A percentile compares a stretch with the other conserved stretches of the same genome.
These are phyloP conservation scores for Myxozyma sirexii DNA, from an alignment of 805 yeast species.

Conservation along the genomic window DNA sequence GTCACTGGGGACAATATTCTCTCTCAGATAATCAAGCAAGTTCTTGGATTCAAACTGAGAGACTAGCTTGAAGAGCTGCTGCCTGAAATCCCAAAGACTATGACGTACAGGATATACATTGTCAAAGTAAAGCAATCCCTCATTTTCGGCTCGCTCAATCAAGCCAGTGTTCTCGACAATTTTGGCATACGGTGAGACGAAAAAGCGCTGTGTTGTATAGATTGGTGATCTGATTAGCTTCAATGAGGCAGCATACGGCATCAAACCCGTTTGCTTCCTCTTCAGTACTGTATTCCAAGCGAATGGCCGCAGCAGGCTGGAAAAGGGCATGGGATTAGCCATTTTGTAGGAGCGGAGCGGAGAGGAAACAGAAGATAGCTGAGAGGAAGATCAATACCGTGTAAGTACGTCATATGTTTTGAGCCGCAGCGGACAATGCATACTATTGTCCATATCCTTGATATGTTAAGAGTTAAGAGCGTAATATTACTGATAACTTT, in stretches of 20 bases:
- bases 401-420: background rate
- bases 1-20: conserved; percentile 36
- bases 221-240: background rate
- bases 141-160: conserved; percentile 21
- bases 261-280: background rate
- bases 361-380: background rate
- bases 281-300: background rate
- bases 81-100: conserved; percentile 28
- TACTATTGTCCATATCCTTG: background rate
- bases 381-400: no score
- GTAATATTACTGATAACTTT: no score
- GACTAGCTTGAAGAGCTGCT: conserved; percentile 14
- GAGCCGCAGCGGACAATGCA: conserved; percentile 5
- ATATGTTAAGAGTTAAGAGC: background rate
- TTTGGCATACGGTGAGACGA: conserved; percentile 10
- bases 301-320: background rate
- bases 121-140: conserved; percentile 36
- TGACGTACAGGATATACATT: conserved; percentile 28
- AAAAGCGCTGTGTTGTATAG: background rate
- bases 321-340: background rate
- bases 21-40: conserved; percentile 26
- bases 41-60: conserved; percentile 3
- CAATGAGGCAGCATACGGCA: background rate
- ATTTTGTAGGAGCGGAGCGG: background rate
- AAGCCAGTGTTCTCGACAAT: conserved; percentile 26